Conservation (phyloP, 2,329 filamentous ascomycete species). For the Sporothrix mexicana region DNA sequence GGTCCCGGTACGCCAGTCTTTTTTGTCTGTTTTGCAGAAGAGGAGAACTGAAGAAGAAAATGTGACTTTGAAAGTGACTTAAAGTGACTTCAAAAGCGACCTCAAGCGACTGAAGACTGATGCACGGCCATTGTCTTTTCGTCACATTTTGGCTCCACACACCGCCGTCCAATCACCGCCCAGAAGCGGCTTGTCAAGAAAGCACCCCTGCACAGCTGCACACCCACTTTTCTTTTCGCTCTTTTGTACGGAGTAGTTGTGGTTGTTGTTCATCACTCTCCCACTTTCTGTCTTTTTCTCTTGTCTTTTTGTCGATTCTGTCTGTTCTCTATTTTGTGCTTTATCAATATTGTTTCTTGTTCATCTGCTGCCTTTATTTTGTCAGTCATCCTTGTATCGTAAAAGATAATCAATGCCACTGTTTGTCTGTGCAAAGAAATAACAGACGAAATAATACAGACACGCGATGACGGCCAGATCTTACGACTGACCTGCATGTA, state of each 20-base stretch:
- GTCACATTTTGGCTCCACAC: slow-evolving; percentile 48
- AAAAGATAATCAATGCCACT: neutral
- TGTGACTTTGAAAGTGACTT: neutral
- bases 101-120: neutral
- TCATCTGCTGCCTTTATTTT: neutral
- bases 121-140: slow-evolving; percentile 44
- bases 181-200: slow-evolving; percentile 25
- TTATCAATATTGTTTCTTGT: neutral
- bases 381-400: neutral
- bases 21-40: slow-evolving; percentile 41
- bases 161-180: slow-evolving; percentile 44
- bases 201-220: slow-evolving; percentile 23
- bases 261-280: neutral
- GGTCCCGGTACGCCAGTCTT: slow-evolving; percentile 52
- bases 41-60: slow-evolving; percentile 46
- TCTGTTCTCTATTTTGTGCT: slow-evolving; percentile 16
- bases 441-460: too few relatives aligned
- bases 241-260: too few relatives aligned
- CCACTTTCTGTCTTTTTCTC: neutral
- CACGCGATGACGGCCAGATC: too few relatives aligned
- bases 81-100: neutral
- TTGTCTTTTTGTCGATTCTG: neutral
- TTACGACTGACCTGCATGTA: neutral
- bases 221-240: slow-evolving; percentile 16
- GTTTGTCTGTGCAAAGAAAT: neutral